Conservation (phyloP, 208 protist species). For the Wallacemonas sp. region DNA sequence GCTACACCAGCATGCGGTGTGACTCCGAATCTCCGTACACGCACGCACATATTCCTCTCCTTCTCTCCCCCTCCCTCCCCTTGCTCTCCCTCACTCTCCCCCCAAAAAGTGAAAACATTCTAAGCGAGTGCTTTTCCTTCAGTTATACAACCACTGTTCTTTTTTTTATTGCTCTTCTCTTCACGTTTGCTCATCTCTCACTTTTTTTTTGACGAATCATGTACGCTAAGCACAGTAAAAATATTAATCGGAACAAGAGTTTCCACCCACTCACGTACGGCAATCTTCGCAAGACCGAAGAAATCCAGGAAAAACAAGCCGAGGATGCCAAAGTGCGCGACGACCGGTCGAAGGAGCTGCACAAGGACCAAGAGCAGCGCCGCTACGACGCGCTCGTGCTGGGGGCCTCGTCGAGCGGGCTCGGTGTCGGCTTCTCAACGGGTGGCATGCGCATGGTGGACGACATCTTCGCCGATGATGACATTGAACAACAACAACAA, state of each 20-base stretch:
- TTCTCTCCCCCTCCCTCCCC: neutral
- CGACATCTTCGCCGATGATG: constrained; percentile 74
- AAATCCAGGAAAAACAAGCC: constrained; percentile 48
- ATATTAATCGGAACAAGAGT: constrained; percentile 91
- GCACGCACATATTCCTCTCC: neutral
- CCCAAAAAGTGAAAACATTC: neutral
- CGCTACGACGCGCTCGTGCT: constrained; percentile 77
- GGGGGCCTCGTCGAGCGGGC: constrained; percentile 19
- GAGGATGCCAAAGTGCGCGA: constrained; percentile 28
- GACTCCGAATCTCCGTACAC: too few species aligned
- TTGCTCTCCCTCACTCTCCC: neutral
- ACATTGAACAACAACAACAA: constrained; percentile 7
- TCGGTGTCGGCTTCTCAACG: constrained; percentile 14
- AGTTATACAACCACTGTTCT: neutral
- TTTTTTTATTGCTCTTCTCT: constrained; percentile 17
- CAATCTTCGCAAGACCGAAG: constrained; percentile 77
- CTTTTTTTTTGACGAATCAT: constrained; percentile 33
- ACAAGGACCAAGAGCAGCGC: constrained; percentile 69
- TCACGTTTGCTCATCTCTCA: neutral
- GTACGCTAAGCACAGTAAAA: constrained; percentile 86
- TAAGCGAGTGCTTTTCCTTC: neutral
- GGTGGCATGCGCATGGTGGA: constrained; percentile 45
- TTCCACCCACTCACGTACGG: constrained; percentile 83
- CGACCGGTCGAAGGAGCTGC: constrained; percentile 57
- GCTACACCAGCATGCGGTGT: too few species aligned